Evolutionary conservation across 139 green algal species (phyloP), one percentile per base, ranked within the genome.

Genomic region (Chlorella sorokiniana): DNA sequence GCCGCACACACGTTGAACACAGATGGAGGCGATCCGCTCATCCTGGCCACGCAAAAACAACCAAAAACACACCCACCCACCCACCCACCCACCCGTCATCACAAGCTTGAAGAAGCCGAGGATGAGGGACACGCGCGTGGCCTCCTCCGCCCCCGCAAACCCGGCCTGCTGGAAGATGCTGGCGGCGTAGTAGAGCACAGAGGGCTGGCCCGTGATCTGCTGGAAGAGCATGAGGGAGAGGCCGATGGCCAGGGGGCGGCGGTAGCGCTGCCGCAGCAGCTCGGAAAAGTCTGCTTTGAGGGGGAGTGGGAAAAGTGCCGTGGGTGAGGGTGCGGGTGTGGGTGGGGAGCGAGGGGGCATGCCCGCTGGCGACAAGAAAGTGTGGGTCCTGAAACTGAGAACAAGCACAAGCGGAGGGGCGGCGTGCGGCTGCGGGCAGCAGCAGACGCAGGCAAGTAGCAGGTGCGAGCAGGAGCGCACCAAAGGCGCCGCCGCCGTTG

Each of bases 201-300:
- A 93, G 14, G 95, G 95, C 88, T 98, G 95, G 8, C 95, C 95
- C 6, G 95, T 98, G 77, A 98, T 94, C 80, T 96, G 93, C 86
- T 97, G 93, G 82, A 96, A 95, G 9, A 97, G 82, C 89, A 98
- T 94, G 1, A 96, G 89, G 23, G 80, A 91, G 44, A 91, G 75
- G 33, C 92, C 92, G 4, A 95, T 83, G 20, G 79, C 45, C 75
- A 96, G 83, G 11, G 92, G 89, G 48, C 84, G 77, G n/a, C 89
- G 54, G 79, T 93, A 93, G 2, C 86, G 63, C 35, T 44, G 64
- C 25, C 77, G 63, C 77, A 76, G 45, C 63, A 83, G 77, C 78
- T 83, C 67, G 0, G 61, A 23, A 37, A 81, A 81, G 42, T 72
- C 76, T 74, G 76, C 62, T 14, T 29, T 11, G 40, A 25, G 33